phyloP scores from a whole-genome alignment of 2,329 filamentous ascomycete genomes.

The Teratosphaeria gauchensis region DNA sequence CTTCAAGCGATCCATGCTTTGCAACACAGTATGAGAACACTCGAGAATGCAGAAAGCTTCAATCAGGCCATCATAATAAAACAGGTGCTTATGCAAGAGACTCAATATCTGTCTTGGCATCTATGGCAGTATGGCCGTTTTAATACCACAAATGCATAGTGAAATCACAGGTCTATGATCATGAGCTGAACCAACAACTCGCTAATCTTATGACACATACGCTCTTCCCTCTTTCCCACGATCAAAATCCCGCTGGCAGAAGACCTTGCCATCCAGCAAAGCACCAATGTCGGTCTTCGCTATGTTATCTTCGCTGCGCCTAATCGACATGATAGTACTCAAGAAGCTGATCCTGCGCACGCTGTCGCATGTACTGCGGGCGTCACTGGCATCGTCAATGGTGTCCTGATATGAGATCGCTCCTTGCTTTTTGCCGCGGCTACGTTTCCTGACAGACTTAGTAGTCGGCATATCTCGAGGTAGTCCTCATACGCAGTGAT shows the following conservation, averaged over 20 bases:
- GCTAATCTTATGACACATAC: neutral
- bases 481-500: constrained; percentile 49
- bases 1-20: too few relatives aligned
- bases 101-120: too few relatives aligned
- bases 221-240: neutral
- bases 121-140: too few relatives aligned
- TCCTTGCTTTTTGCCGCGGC: neutral
- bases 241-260: constrained; percentile 6
- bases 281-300: constrained; percentile 19
- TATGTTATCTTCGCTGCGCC: constrained; percentile 16
- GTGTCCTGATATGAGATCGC: neutral
- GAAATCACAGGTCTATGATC: neutral
- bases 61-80: too few relatives aligned
- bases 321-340: constrained; percentile 12
- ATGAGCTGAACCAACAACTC: neutral
- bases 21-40: too few relatives aligned
- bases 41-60: too few relatives aligned
- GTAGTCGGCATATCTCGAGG: constrained; percentile 37
- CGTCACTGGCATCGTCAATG: neutral
- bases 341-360: constrained; percentile 17
- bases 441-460: constrained; percentile 35
- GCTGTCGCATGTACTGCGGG: constrained; percentile 7
- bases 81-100: too few relatives aligned
- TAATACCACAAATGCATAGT: neutral
- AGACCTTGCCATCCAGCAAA: constrained; percentile 13